A percentile compares a stretch with the other conserved stretches of the same genome.
Evolutionary conservation across 441 rosid species (phyloP).

Genomic region (Manihot esculenta): DNA sequence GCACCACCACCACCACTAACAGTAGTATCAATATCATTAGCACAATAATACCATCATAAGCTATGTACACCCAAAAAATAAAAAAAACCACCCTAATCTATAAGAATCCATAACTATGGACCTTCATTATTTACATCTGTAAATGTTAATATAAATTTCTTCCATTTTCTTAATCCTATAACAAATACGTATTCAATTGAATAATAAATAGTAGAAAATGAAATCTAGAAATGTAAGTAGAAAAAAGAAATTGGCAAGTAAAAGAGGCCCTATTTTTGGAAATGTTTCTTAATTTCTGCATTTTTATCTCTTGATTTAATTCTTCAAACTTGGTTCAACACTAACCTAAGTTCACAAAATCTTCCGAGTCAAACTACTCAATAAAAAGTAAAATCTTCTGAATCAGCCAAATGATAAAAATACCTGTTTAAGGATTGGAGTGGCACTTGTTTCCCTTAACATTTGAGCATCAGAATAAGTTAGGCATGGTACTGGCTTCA

Average conservation of each 20-base stretch:
- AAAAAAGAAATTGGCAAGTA: background rate
- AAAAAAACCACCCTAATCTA: too few species aligned
- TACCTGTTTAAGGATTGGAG: conserved; percentile 93
- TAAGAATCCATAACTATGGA: background rate
- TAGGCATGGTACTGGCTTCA: conserved; percentile 92
- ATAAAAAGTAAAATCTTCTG: background rate
- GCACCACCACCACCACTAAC: background rate
- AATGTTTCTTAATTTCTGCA: background rate
- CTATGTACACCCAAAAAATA: too few species aligned
- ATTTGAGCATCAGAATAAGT: conserved; percentile 75
- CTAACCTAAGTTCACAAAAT: background rate
- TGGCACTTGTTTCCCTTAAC: conserved; percentile 70
- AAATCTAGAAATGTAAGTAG: background rate
- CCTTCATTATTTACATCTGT: background rate
- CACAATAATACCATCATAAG: background rate
- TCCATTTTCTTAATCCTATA: background rate
- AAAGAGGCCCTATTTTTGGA: background rate
- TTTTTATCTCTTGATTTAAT: background rate
- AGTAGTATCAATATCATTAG: background rate
- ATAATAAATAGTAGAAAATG: background rate
- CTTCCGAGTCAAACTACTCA: background rate
- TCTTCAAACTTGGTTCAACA: background rate
- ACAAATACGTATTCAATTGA: background rate
- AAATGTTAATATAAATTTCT: background rate
- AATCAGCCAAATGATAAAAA: conserved; percentile 2